These are phyloP conservation scores for Taphrina pruni DNA, from an alignment of 1,139 yeast genomes.

Conservation along the genomic window DNA sequence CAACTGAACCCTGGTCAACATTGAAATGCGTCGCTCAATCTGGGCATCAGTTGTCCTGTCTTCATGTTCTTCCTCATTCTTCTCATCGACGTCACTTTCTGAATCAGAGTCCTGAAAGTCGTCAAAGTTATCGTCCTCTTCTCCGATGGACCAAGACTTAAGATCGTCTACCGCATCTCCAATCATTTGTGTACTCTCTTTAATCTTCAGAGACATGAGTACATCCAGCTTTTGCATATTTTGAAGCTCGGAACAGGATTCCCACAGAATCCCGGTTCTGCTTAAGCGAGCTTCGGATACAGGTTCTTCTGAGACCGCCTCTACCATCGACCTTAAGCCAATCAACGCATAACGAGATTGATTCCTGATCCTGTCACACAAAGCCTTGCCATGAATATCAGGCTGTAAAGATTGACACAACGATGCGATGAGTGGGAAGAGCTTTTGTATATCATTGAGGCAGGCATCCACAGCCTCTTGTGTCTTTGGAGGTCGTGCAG, in stretches of 20 bases:
- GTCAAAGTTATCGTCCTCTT: slow-evolving; percentile 12
- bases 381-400: slow-evolving; percentile 8
- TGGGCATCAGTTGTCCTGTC: slow-evolving; percentile 1
- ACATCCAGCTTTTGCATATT: not conserved
- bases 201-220: slow-evolving; percentile 5
- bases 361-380: slow-evolving; percentile 25
- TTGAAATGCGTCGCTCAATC: slow-evolving; percentile 12
- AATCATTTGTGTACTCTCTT: slow-evolving; percentile 24
- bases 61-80: not conserved
- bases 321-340: slow-evolving; percentile 19
- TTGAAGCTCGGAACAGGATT: slow-evolving; percentile 27
- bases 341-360: slow-evolving; percentile 28
- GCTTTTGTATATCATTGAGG: slow-evolving; percentile 17
- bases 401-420: slow-evolving; percentile 16
- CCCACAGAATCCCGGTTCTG: slow-evolving; percentile 35
- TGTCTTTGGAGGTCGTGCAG: slow-evolving; percentile 34
- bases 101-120: slow-evolving; percentile 20
- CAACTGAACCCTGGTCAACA: slow-evolving; percentile 23
- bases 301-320: slow-evolving; percentile 19
- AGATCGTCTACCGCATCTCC: slow-evolving; percentile 32
- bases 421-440: slow-evolving; percentile 22
- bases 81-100: slow-evolving; percentile 3
- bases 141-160: slow-evolving; percentile 19
- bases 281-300: slow-evolving; percentile 18
- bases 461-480: slow-evolving; percentile 24